phyloP scores from a whole-genome alignment of 441 rosid genomes.

The Daphne laureola region DNA sequence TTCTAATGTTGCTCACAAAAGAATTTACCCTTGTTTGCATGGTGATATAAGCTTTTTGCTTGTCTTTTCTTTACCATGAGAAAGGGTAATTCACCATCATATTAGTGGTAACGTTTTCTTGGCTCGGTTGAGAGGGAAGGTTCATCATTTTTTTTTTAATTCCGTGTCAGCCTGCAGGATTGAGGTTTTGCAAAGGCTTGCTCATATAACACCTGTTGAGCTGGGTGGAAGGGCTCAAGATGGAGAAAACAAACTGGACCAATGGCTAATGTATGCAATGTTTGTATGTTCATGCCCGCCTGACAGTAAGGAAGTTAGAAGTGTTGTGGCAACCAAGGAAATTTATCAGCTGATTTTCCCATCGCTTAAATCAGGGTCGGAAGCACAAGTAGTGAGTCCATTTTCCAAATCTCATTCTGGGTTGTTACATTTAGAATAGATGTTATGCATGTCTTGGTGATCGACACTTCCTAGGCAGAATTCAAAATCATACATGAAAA shows the following conservation, averaged over 20 bases:
- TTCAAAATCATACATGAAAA: too few species aligned
- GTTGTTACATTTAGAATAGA: too few species aligned
- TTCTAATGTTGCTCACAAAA: too few species aligned
- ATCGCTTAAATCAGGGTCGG: background rate
- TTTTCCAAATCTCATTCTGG: too few species aligned
- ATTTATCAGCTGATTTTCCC: background rate
- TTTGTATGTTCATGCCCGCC: constrained; percentile 33
- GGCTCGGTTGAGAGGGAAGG: background rate
- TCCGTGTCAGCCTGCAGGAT: constrained; percentile 39
- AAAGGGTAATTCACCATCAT: background rate
- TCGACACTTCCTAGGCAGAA: too few species aligned
- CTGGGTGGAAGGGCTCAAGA: constrained; percentile 71
- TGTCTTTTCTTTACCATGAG: too few species aligned
- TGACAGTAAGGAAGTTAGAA: constrained; percentile 22
- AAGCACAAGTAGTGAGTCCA: constrained; percentile 58
- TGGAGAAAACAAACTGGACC: background rate
- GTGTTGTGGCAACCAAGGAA: background rate
- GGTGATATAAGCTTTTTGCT: too few species aligned
- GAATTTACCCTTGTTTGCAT: too few species aligned
- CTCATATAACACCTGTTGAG: constrained; percentile 78
- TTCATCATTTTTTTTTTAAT: constrained; percentile 5
- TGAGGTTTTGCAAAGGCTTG: constrained; percentile 71
- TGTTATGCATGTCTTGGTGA: too few species aligned
- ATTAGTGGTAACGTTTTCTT: constrained; percentile 3
- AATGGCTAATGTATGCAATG: background rate